phyloP scores from a whole-genome alignment of 225 moss, liverwort and hornwort genomes.

The Rhytidiadelphus loreus region DNA sequence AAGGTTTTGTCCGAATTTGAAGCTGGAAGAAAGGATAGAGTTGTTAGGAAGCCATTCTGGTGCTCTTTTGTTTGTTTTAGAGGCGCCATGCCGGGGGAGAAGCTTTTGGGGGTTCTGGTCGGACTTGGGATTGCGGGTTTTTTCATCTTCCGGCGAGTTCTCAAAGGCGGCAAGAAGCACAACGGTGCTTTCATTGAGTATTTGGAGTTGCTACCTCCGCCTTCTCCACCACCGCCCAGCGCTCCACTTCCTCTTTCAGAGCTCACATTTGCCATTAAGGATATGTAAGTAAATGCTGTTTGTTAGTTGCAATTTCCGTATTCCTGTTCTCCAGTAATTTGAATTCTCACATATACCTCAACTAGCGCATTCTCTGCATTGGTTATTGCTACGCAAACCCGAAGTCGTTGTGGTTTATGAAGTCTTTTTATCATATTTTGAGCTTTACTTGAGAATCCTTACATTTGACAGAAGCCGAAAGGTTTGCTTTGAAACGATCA shows the following conservation, averaged over 20 bases:
- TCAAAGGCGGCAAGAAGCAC: slow-evolving; percentile 50
- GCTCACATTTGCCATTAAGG: slow-evolving; percentile 84
- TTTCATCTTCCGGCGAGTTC: slow-evolving; percentile 57
- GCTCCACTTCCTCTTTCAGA: slow-evolving; percentile 66
- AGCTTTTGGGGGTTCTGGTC: slow-evolving; percentile 50
- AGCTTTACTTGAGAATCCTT: not conserved
- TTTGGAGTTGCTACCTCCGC: slow-evolving; percentile 78
- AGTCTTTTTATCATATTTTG: not conserved
- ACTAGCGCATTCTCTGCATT: not conserved
- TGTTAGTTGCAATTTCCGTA: not conserved
- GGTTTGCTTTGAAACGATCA: not conserved
- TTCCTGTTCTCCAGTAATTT: not conserved
- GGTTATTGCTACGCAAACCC: not conserved
- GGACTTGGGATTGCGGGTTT: slow-evolving; percentile 89
- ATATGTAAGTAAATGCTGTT: slow-evolving; percentile 40
- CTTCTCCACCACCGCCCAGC: slow-evolving; percentile 62
- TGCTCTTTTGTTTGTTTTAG: not conserved
- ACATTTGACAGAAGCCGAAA: not conserved
- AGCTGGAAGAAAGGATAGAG: not conserved
- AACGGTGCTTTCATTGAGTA: slow-evolving; percentile 84
- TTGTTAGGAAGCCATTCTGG: not conserved
- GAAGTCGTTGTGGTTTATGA: not conserved
- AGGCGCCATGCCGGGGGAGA: slow-evolving; percentile 29
- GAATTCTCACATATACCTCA: not conserved
- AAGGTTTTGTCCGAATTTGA: not conserved